phyloP scores from a whole-genome alignment of 371 early-diverging fungal species.

The Circinella minor region DNA sequence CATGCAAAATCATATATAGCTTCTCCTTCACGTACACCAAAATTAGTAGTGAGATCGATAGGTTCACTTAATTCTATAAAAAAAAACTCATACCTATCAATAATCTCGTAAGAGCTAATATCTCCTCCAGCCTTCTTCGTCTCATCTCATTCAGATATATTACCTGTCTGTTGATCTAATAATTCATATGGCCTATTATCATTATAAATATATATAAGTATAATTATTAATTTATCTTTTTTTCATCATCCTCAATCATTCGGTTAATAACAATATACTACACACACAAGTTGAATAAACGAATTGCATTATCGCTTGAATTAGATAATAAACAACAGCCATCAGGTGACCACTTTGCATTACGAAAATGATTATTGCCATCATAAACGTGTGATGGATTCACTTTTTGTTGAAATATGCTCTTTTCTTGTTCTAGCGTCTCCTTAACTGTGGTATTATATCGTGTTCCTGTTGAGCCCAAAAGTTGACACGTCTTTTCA shows the following conservation, averaged over 20 bases:
- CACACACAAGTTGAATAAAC: slow-evolving; percentile 57
- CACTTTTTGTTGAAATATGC: slow-evolving; percentile 24
- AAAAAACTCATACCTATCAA: too few relatives aligned
- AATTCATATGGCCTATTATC: slow-evolving; percentile 27
- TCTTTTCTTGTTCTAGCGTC: slow-evolving; percentile 23
- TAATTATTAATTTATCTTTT: too few relatives aligned
- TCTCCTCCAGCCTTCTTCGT: background rate
- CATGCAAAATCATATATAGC: slow-evolving; percentile 67
- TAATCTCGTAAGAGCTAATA: too few relatives aligned
- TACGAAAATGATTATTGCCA: slow-evolving; percentile 40
- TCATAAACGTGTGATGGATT: slow-evolving; percentile 15
- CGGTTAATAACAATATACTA: background rate
- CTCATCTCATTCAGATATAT: slow-evolving; percentile 13
- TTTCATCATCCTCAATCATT: background rate
- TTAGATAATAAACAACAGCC: slow-evolving; percentile 65
- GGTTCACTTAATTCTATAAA: background rate
- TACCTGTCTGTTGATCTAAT: background rate
- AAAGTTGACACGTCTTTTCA: slow-evolving; percentile 12
- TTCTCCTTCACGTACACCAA: slow-evolving; percentile 61
- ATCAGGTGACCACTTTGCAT: slow-evolving; percentile 67
- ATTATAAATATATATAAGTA: slow-evolving; percentile 19
- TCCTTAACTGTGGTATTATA: slow-evolving; percentile 30
- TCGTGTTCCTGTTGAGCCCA: slow-evolving; percentile 29
- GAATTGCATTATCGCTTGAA: slow-evolving; percentile 63
- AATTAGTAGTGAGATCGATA: background rate